These are phyloP conservation scores for Solanum hybrid DNA, from an alignment of 305 asterid species.

Conservation along the genomic window DNA sequence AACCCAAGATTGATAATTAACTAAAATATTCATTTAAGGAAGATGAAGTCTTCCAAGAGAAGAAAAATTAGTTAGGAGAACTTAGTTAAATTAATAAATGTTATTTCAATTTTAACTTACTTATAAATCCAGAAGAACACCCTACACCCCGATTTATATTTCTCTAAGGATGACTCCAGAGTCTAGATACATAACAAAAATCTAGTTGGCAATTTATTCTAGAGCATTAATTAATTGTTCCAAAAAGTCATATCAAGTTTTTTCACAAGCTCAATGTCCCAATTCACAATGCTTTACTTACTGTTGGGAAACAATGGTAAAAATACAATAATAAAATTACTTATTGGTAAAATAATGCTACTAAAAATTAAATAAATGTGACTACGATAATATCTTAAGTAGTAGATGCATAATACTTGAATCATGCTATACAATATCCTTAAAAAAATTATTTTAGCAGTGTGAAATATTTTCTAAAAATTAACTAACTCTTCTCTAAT, in stretches of 20 bases:
- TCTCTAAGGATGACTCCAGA: background rate
- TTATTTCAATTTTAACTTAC: background rate
- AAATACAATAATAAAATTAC: background rate
- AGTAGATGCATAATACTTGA: background rate
- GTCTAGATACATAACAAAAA: background rate
- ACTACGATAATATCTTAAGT: background rate
- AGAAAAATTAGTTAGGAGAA: background rate
- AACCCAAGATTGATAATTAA: background rate
- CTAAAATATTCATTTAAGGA: background rate
- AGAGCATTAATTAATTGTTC: background rate
- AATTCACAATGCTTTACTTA: background rate
- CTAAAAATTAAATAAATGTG: background rate
- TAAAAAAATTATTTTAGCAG: too few relatives aligned
- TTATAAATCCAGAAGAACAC: background rate
- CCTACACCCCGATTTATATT: background rate
- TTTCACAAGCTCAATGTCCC: background rate
- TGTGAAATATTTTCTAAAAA: background rate
- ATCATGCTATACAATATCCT: background rate
- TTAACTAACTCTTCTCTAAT: too few relatives aligned
- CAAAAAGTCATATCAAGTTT: background rate
- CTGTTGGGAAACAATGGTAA: background rate
- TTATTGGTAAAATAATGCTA: background rate
- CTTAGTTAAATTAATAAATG: background rate
- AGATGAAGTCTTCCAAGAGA: background rate
- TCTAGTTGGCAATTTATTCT: background rate